Conservation (phyloP, 1,139 yeast genomes). For the Kurtzmaniella quercitrusa region DNA sequence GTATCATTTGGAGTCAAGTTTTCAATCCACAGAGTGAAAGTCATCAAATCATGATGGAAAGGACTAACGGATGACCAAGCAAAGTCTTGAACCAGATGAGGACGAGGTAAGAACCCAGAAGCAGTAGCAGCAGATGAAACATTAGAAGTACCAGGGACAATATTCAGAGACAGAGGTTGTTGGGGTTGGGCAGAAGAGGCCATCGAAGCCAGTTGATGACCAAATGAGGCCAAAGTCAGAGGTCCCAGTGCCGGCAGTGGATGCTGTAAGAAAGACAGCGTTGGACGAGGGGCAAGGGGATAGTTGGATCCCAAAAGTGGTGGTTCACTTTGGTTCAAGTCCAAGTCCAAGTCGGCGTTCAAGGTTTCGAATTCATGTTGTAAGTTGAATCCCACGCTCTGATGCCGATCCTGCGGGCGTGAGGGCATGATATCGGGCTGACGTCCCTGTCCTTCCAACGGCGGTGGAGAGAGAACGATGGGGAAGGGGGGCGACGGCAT, state of each 20-base stretch:
- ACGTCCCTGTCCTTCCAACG: slow-evolving; percentile 9
- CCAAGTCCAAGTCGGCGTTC: slow-evolving; percentile 45
- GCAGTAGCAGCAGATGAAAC: background rate
- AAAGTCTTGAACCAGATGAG: slow-evolving; percentile 43
- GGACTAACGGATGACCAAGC: slow-evolving; percentile 9
- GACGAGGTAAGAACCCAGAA: slow-evolving; percentile 17
- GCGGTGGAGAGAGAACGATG: slow-evolving; percentile 16
- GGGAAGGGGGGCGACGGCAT: slow-evolving; percentile 5
- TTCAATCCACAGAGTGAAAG: slow-evolving; percentile 58
- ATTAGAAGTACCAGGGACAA: background rate
- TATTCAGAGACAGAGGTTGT: slow-evolving; percentile 1
- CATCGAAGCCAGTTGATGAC: background rate
- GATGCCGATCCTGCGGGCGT: slow-evolving; percentile 24
- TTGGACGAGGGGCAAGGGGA: slow-evolving; percentile 8
- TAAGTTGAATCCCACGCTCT: slow-evolving; percentile 41
- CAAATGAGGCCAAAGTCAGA: background rate
- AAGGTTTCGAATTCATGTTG: slow-evolving; percentile 46
- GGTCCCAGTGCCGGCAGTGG: slow-evolving; percentile 27
- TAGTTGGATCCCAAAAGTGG: slow-evolving; percentile 15
- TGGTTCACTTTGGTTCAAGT: slow-evolving; percentile 22
- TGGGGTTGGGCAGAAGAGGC: slow-evolving; percentile 3
- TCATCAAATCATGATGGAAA: slow-evolving; percentile 43
- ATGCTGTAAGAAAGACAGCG: slow-evolving; percentile 15
- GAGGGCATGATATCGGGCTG: background rate
- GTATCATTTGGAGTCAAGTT: slow-evolving; percentile 54